A percentile compares a stretch with the other conserved stretches of the same genome.
These are phyloP conservation scores for Syncephalastrum sp. DNA, from an alignment of 371 early-diverging fungal genomes.

Conservation along the genomic window DNA sequence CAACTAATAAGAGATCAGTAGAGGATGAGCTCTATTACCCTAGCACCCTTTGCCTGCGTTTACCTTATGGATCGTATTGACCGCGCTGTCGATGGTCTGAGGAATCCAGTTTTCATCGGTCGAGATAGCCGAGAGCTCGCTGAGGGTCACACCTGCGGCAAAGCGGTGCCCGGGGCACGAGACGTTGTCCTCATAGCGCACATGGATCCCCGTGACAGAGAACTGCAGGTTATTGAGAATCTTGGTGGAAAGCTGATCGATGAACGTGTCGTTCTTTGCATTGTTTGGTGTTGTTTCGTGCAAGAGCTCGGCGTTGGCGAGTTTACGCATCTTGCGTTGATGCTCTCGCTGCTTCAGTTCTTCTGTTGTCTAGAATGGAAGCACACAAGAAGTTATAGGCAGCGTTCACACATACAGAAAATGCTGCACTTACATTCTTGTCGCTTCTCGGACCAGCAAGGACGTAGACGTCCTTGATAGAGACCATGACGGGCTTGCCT, in stretches of 20 bases:
- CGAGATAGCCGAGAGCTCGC: constrained; percentile 89
- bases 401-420: background rate
- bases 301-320: constrained; percentile 78
- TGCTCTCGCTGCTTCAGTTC: constrained; percentile 81
- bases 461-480: constrained; percentile 86
- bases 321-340: constrained; percentile 78
- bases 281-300: constrained; percentile 22
- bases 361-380: constrained; percentile 61
- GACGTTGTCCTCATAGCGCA: constrained; percentile 90
- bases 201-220: constrained; percentile 92
- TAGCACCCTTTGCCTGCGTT: background rate
- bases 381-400: background rate
- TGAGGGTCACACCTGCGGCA: constrained; percentile 89
- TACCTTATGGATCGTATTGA: constrained; percentile 82
- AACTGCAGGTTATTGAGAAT: constrained; percentile 96
- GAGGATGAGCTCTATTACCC: background rate
- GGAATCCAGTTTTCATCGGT: constrained; percentile 90
- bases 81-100: constrained; percentile 75
- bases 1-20: background rate
- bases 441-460: constrained; percentile 84
- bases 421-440: constrained; percentile 34
- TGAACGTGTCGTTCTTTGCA: constrained; percentile 75
- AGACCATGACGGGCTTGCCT: constrained; percentile 86
- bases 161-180: constrained; percentile 79
- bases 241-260: constrained; percentile 84